Base-by-base conservation (phyloP, 768 basidiomycete species). In the Boletellus sp. region DNA sequence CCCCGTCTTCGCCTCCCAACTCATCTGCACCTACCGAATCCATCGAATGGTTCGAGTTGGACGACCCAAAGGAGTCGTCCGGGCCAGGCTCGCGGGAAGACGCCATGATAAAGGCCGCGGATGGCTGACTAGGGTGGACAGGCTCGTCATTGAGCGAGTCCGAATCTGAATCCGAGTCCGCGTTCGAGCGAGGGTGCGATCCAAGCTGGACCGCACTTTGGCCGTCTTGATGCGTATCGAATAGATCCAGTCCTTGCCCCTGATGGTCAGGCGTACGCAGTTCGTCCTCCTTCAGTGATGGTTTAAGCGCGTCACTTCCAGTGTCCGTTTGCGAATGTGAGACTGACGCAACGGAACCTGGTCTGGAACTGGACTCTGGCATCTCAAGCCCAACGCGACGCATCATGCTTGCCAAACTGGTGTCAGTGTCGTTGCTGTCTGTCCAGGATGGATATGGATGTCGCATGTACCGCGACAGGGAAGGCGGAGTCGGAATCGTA, bases 331-430 rank as follows among this genome's bases (percentile, higher is more conserved):
- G 54, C 20, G 51, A 48, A n/a, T 54, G 53, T 13, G 52, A 52
- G 5, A 28, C n/a, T 12, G 57, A 62, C 19, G 34, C 44, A 28
- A 51, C 45, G 2, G 60, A 58, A 41, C 51, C 52, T 3, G 56
- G 28, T 32, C 48, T 56, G 6, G 51, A 54, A 22, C 58, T 63
- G 4, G 73, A 66, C 3, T 70, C 71, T 42, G 64, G 73, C 36
- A 77, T 62, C 24, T 71, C 70, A 37, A 81, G 69, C 15, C 78
- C 83, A 6, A 84, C 76, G 6, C 79, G 77, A 28, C 78, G 75
- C 74, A 90, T 83, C 76, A 88, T 79, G 48, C 80, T 84, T 52
- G 87, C 84, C 46, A 88, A 63, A 59, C 80, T 85, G 2, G 78
- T 66, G 54, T 85, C 83, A 2, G 74, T 69, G 3, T 72, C 72